A percentile compares a stretch with the other conserved stretches of the same genome.
These are phyloP conservation scores for Barnettozyma sucrosica DNA, from an alignment of 805 yeast genomes.

Conservation along the genomic window DNA sequence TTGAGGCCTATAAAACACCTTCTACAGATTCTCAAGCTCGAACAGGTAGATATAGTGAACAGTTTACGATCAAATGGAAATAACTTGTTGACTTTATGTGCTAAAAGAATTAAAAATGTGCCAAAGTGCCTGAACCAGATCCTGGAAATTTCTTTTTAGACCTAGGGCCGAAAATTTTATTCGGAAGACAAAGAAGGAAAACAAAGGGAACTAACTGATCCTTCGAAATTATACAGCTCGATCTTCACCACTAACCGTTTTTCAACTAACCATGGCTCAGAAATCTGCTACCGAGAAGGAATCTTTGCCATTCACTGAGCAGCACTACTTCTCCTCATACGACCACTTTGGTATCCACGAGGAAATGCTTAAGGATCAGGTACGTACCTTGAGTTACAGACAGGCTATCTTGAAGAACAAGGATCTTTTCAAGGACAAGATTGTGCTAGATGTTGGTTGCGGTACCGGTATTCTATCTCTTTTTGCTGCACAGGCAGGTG, in stretches of 20 bases:
- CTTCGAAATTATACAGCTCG: neutral
- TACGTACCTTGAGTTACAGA: conserved; percentile 87
- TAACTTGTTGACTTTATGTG: too few species aligned
- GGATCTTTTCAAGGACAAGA: conserved; percentile 83
- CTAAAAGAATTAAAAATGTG: too few species aligned
- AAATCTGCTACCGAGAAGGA: conserved; percentile 64
- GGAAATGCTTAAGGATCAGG: conserved; percentile 95
- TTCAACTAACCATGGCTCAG: neutral
- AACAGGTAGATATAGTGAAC: too few species aligned
- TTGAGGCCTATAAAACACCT: too few species aligned
- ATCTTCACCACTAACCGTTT: neutral
- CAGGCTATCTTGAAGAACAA: conserved; percentile 89
- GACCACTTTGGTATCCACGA: conserved; percentile 98
- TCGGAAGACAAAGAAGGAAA: conserved; percentile 3
- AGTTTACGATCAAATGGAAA: too few species aligned
- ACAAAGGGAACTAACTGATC: neutral
- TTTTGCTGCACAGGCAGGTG: conserved; percentile 99
- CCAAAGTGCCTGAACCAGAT: neutral
- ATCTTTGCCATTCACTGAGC: conserved; percentile 66
- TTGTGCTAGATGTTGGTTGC: conserved; percentile 97
- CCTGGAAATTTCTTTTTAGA: conserved; percentile 4
- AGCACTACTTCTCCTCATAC: conserved; percentile 91
- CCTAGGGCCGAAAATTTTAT: conserved; percentile 5
- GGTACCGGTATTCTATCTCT: conserved; percentile 97
- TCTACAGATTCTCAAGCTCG: too few species aligned